A percentile compares a stretch with the other conserved stretches of the same genome.
Evolutionary conservation across 164 flowering plant genomes (phyloP).

Genomic region (Berberis vulgaris): DNA sequence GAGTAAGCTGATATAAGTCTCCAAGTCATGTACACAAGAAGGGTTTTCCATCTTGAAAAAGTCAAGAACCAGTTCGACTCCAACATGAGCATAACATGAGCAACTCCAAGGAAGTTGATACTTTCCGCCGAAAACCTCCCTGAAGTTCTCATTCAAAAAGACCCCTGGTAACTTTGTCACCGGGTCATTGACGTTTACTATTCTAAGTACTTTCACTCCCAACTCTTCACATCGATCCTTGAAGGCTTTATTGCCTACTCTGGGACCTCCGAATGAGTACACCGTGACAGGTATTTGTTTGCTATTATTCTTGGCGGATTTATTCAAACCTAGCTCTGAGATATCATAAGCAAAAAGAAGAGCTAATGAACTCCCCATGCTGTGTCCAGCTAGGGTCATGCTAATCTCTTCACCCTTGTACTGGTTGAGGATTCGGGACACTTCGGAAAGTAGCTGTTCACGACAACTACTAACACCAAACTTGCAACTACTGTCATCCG

Average conservation of each 20-base stretch:
- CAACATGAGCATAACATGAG: constrained; percentile 32
- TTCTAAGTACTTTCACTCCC: constrained; percentile 62
- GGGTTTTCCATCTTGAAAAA: constrained; percentile 55
- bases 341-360: constrained; percentile 68
- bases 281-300: constrained; percentile 47
- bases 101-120: constrained; percentile 56
- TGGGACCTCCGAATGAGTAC: constrained; percentile 73
- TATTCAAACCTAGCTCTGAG: constrained; percentile 58
- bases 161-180: constrained; percentile 32
- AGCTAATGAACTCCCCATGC: constrained; percentile 85
- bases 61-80: constrained; percentile 40
- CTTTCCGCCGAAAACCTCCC: constrained; percentile 34
- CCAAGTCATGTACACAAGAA: constrained; percentile 59
- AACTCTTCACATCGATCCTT: constrained; percentile 64
- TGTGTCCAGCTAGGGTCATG: constrained; percentile 72
- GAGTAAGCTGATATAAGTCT: constrained; percentile 33
- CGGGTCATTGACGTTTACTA: constrained; percentile 66
- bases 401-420: constrained; percentile 54
- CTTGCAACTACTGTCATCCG: constrained; percentile 21
- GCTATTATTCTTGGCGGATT: not conserved
- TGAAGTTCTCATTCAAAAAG: constrained; percentile 38
- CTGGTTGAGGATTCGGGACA: constrained; percentile 14
- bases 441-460: constrained; percentile 28
- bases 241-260: constrained; percentile 66
- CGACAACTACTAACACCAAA: constrained; percentile 26